A percentile compares a stretch with the other conserved stretches of the same genome.
phyloP scores from a whole-genome alignment of 225 moss, liverwort and hornwort species.

The Takakia lepidozioides region DNA sequence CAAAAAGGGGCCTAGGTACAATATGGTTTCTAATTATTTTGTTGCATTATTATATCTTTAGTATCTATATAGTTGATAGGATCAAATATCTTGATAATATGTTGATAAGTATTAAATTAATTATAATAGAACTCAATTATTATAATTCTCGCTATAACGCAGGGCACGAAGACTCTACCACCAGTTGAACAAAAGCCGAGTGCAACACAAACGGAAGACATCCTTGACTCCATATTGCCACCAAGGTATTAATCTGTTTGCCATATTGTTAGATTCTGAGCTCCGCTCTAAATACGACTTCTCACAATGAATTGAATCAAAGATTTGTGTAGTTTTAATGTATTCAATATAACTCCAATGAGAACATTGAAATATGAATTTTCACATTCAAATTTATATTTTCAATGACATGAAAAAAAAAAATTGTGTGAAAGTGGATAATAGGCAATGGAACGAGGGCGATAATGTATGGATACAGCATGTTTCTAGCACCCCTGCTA shows the following conservation, averaged over 20 bases:
- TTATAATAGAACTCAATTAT: neutral
- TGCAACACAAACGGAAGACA: slow-evolving; percentile 74
- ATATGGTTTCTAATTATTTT: no score
- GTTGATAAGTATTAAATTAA: neutral
- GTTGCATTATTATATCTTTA: no score
- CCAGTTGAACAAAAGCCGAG: slow-evolving; percentile 46
- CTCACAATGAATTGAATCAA: no score
- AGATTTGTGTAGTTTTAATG: no score
- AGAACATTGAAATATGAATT: neutral
- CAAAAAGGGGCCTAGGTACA: no score
- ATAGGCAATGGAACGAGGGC: slow-evolving; percentile 71
- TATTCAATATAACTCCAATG: no score
- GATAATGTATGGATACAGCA: slow-evolving; percentile 75
- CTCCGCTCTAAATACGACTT: no score
- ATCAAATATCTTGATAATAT: neutral
- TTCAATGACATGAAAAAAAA: neutral
- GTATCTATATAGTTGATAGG: neutral
- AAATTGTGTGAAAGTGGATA: neutral
- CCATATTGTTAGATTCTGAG: no score
- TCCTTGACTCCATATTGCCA: slow-evolving; percentile 80
- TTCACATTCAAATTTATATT: neutral
- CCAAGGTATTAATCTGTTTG: slow-evolving; percentile 77
- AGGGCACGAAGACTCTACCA: slow-evolving; percentile 24
- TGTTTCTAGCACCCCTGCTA: slow-evolving; percentile 84
- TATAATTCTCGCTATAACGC: neutral